Base-by-base conservation (phyloP, 768 basidiomycete genomes). In the Lactarius tabidus region DNA sequence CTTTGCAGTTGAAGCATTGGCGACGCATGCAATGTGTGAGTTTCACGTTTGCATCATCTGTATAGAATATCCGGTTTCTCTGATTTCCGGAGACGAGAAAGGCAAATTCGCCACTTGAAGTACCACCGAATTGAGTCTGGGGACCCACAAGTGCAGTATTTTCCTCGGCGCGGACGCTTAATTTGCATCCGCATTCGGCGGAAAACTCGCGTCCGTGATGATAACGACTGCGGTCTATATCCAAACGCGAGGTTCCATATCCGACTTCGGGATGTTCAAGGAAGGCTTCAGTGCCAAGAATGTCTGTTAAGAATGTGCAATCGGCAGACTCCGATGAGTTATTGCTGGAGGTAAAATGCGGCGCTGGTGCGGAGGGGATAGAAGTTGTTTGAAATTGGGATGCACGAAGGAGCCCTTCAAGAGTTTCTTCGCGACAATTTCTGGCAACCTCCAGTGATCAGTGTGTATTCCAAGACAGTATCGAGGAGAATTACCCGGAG, bases 1-100 rank as follows among this genome's bases (percentile, higher is more conserved):
- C 90, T 73, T 86, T 86, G 75, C 90, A 92, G 74, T 92, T 92
- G 82, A 87, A 91, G 74, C 90, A 92, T 55, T 87, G 78, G 41
- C 90, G 77, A 28, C 90, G 81, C 55, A 91, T 87, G 41, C 88
- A 81, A 72, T 90, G 87, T n/a, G 84, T 87, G 63, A 91, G 79
- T 75, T 91, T 92, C 0, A 90, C 90, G 2, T 88, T 83, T 0
- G 90, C 90, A 67, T 92, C 90, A 73, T 90, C 88, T 0, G 90
- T 91, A 74, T 86, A 66, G 14, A 55, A 28, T 52, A 62, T 62
- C 38, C 41, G 48, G 20, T 59, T 48, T 38, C 28, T 39, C 23
- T 51, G 58, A n/a, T 31, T 9, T n/a, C 36, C 38, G 26, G 33
- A 56, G 7, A 39, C 39, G 36, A 52, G 26, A 36, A 36, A 52